Base-by-base conservation (phyloP, 2,329 filamentous ascomycete genomes). In the Ilyonectria robusta region DNA sequence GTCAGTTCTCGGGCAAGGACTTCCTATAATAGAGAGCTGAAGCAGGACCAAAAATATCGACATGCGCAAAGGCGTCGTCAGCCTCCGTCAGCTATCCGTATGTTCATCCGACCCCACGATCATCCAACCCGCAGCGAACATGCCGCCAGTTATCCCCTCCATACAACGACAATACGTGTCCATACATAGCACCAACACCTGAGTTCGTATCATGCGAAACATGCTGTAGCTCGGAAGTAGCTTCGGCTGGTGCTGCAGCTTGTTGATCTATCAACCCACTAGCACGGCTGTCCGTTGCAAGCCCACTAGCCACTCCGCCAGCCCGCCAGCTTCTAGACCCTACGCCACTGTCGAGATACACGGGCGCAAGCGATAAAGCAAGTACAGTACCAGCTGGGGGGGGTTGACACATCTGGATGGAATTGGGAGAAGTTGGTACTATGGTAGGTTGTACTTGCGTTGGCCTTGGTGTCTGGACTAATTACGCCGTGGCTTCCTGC, bases 21-120 rank as follows among this genome's bases (percentile, higher is more conserved):
- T n/a, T 17, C 5, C 4, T 4, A 42, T n/a, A 17, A 31, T 19
- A 33, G n/a, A 53, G 48, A 53, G 9, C n/a, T 26, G 55, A 23
- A 47, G 21, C 42, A 13, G 21, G 3, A 42, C 13, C 33, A 21
- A 23, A 40, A 23, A 40, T 62, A 54, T 59, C 47, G 62, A 65
- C 46, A 57, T 61, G 59, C 37, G 35, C 63, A 5, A 26, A 61
- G 37, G 61, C 62, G 57, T 66, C 63, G 58, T 66, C 53, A 58
- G 58, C 63, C 37, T 23, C 35, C 31, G 31, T 26, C 50, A 56
- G 37, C 26, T 35, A 51, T 61, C 57, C 57, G 46, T 44, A 61
- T 57, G 37, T 57, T 53, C 58, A 60, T 64, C 21, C 48, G 55
- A 46, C 51, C 37, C n/a, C 53, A 53, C 29, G 6, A 51, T 51